These are phyloP conservation scores for Aspergillus heteromorphus DNA, from an alignment of 495 filamentous ascomycete species.

Conservation along the genomic window DNA sequence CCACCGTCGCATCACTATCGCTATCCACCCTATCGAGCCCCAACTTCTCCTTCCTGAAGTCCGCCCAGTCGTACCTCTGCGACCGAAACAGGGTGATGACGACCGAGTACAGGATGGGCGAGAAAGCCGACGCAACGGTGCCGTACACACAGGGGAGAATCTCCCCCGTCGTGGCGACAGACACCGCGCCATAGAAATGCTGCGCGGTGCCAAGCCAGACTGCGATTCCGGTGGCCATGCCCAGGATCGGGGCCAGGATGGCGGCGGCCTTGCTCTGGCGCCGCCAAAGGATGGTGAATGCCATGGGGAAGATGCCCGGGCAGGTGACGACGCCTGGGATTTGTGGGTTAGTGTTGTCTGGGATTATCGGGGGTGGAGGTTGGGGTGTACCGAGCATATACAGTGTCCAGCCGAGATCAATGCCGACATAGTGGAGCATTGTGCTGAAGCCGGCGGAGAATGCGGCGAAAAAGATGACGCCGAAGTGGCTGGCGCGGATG, in stretches of 20 bases:
- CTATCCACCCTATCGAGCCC: not conserved
- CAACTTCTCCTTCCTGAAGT: not conserved
- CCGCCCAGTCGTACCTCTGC: conserved; percentile 22
- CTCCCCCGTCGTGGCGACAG: conserved; percentile 28
- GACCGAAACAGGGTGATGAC: conserved; percentile 9
- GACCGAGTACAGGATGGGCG: conserved; percentile 11
- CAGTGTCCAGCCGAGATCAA: conserved; percentile 20
- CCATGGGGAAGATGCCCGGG: conserved; percentile 28
- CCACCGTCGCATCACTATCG: not conserved
- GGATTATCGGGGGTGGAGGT: not conserved
- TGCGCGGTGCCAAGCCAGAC: conserved; percentile 36
- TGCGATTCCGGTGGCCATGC: conserved; percentile 32
- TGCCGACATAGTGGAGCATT: conserved; percentile 7
- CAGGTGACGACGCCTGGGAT: conserved; percentile 1
- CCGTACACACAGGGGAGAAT: conserved; percentile 30
- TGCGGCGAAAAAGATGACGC: conserved; percentile 18
- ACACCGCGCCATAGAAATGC: conserved; percentile 29
- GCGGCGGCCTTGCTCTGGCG: conserved; percentile 28
- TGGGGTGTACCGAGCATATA: conserved; percentile 16
- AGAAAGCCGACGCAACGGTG: conserved; percentile 18
- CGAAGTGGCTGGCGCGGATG: conserved; percentile 19
- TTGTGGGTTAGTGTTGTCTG: not conserved
- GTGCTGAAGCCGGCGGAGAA: conserved; percentile 15
- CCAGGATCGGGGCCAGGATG: conserved; percentile 29
- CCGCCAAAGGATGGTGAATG: conserved; percentile 35